Evolutionary conservation across 768 basidiomycete genomes (phyloP).

Genomic region (Tylopilus subfusipes): DNA sequence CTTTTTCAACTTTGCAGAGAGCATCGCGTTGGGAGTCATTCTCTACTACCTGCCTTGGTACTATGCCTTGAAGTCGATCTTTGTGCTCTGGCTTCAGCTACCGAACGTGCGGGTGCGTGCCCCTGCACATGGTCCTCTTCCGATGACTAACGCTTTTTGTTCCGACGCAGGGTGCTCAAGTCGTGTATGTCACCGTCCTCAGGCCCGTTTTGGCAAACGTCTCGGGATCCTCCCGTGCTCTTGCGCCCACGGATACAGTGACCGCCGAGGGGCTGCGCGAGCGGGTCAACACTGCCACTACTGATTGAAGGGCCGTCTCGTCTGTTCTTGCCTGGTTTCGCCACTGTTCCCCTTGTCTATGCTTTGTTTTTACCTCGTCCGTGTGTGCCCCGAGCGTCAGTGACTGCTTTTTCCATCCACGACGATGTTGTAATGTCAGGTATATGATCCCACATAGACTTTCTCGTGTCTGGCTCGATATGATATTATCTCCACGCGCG

Average conservation of each 20-base stretch:
- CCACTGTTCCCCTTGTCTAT: not conserved
- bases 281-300: slow-evolving; percentile 38
- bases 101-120: slow-evolving; percentile 74
- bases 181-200: slow-evolving; percentile 69
- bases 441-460: slow-evolving; percentile 23
- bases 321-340: not conserved
- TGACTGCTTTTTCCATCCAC: slow-evolving; percentile 11
- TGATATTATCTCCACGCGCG: not conserved
- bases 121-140: not conserved
- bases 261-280: slow-evolving; percentile 47
- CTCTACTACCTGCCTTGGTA: slow-evolving; percentile 96
- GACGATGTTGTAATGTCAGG: slow-evolving; percentile 23
- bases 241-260: slow-evolving; percentile 49
- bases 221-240: slow-evolving; percentile 40
- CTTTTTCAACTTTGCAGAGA: slow-evolving; percentile 90
- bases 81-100: slow-evolving; percentile 91
- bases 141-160: not conserved
- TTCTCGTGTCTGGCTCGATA: slow-evolving; percentile 2
- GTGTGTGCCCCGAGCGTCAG: slow-evolving; percentile 6
- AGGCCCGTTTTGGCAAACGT: slow-evolving; percentile 77
- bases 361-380: not conserved
- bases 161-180: slow-evolving; percentile 72
- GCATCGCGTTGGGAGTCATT: slow-evolving; percentile 74
- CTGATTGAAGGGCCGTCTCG: slow-evolving; percentile 28
- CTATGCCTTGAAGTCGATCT: slow-evolving; percentile 86